These are phyloP conservation scores for Bryoerythrophyllum caledonicum DNA, from an alignment of 225 moss, liverwort and hornwort genomes.

Conservation along the genomic window DNA sequence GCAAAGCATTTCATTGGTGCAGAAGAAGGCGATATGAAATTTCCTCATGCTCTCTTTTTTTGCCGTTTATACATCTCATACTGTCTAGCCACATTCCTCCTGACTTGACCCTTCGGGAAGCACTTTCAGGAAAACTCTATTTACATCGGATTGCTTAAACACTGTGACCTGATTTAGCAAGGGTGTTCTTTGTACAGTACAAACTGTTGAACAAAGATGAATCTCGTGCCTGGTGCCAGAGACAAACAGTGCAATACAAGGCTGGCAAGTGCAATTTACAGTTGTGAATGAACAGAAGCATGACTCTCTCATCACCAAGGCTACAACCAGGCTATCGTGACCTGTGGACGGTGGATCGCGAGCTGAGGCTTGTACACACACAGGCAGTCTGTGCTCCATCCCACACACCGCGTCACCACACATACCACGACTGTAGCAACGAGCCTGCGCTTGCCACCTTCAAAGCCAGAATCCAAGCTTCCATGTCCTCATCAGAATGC, in stretches of 20 bases:
- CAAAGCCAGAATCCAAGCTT: neutral
- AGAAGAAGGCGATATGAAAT: too few species aligned
- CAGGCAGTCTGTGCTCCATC: neutral
- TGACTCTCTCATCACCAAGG: neutral
- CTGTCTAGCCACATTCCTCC: too few species aligned
- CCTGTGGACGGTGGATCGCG: neutral
- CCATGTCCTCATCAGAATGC: neutral
- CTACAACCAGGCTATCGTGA: neutral
- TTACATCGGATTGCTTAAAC: neutral
- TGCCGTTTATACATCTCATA: too few species aligned
- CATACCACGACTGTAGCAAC: neutral
- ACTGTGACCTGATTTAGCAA: neutral
- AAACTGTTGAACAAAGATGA: neutral
- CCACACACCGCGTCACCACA: neutral
- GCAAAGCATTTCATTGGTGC: too few species aligned
- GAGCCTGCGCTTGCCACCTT: conserved; percentile 6
- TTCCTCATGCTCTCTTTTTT: too few species aligned
- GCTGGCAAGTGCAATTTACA: conserved; percentile 15
- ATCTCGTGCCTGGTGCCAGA: neutral
- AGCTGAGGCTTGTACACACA: neutral
- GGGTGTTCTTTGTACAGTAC: too few species aligned
- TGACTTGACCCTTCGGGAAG: too few species aligned
- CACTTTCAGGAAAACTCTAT: too few species aligned
- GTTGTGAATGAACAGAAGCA: conserved; percentile 8
- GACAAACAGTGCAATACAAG: neutral